Base-by-base conservation (phyloP, 1,284 basidiomycete species). In the Papiliotrema nemorosa region DNA sequence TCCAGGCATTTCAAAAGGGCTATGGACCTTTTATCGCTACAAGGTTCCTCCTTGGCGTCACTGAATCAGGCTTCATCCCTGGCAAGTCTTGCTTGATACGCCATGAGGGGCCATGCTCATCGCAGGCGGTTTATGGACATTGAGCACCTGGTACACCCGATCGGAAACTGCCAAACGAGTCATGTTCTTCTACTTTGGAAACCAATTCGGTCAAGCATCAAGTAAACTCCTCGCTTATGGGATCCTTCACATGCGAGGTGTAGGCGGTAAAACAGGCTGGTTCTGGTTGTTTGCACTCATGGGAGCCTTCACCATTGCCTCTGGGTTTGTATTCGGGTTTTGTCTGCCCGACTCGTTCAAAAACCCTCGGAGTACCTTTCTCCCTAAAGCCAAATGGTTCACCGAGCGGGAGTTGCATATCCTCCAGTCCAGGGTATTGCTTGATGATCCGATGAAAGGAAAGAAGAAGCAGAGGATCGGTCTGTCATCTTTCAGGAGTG, bases 381-480 rank as follows among this genome's bases (percentile, higher is more conserved):
- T 71, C n/a, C 66, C 60, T 3, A 44, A 50, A 10, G 25, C 53
- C 12, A 22, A 31, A 16, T 50, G 42, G 49, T 71, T 69, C 54
- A 65, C 54, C 40, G 50, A 55, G 34, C 60, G 67, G 16, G 63
- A 71, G 37, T 44, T 63, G 12, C 54, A 71, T 45, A 68, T 71
- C 47, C 60, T 71, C 3, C 53, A 52, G 2, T 53, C 56, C 2
- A 59, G 67, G 2, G 63, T 69, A 0, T 43, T 64, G 18, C 41
- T 60, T 31, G 67, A 69, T 54, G 69, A 71, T 46, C 63, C 67
- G 1, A 38, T 54, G 44, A 68, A 71, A 58, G 63, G 59, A 25
- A 55, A 66, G 40, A 62, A 62, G 55, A 62, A 64, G 57, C 49
- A 50, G 36, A 52, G 58, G 41, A 59, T 67, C 49, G 55, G 42